A percentile compares a stretch with the other conserved stretches of the same genome.
Evolutionary conservation across 2,329 filamentous ascomycete genomes (phyloP).

Genomic region (Emericellopsis cladophorae): DNA sequence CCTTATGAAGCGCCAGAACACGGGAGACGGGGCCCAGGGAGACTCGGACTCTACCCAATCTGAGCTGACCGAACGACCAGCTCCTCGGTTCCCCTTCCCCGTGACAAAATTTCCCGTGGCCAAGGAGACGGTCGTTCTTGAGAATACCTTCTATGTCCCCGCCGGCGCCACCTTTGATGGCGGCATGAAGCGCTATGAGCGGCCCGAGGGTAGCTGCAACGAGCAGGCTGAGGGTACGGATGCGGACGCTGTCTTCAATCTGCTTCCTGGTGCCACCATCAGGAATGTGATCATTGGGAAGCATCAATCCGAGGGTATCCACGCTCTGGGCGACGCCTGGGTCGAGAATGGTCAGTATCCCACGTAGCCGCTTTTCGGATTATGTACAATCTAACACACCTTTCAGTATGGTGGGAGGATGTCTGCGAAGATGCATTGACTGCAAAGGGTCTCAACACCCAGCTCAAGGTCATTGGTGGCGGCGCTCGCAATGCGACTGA

Average conservation of each 20-base stretch:
- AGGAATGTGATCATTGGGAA: constrained; percentile 24
- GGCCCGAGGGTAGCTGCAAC: constrained; percentile 25
- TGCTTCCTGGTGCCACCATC: constrained; percentile 20
- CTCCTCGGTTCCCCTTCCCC: constrained; percentile 15
- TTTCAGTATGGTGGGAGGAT: constrained; percentile 15
- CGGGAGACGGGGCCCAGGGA: constrained; percentile 11
- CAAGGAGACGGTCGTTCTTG: constrained; percentile 13
- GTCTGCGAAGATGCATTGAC: constrained; percentile 15
- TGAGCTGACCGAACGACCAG: constrained; percentile 11
- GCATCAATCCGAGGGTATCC: constrained; percentile 19
- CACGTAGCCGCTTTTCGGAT: not conserved
- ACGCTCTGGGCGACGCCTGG: constrained; percentile 15
- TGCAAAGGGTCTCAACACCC: constrained; percentile 14
- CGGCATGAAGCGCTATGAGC: constrained; percentile 23
- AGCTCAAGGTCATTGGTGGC: constrained; percentile 14
- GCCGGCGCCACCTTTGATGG: constrained; percentile 19
- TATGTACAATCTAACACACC: not conserved
- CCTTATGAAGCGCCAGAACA: constrained; percentile 8
- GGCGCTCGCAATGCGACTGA: constrained; percentile 14
- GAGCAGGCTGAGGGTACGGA: constrained; percentile 29
- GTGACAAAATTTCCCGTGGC: constrained; percentile 14
- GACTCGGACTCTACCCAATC: constrained; percentile 11
- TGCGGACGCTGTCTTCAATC: constrained; percentile 24
- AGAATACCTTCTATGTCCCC: constrained; percentile 16
- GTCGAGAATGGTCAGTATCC: constrained; percentile 13